These are phyloP conservation scores for Nannochloropsis salina DNA, from an alignment of 108 stramenopile species.

Conservation along the genomic window DNA sequence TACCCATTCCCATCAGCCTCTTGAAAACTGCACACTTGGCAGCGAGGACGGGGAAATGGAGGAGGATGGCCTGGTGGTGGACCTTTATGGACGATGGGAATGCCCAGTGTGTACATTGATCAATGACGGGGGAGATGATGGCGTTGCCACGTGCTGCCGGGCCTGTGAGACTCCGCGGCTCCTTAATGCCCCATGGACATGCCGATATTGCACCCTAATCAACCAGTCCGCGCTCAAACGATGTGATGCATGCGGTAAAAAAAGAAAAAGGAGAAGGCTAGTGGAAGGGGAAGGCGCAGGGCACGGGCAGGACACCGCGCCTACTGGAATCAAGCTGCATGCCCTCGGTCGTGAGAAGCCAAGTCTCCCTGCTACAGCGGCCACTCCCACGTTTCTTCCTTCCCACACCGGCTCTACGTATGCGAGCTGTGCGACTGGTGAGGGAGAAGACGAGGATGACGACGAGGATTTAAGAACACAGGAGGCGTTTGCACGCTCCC, in stretches of 20 bases:
- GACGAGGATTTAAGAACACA: not conserved
- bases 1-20: too few relatives aligned
- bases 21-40: too few relatives aligned
- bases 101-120: slow-evolving; percentile 1
- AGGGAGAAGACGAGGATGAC: not conserved
- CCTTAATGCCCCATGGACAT: not conserved
- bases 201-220: not conserved
- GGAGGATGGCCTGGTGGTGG: too few relatives aligned
- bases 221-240: not conserved
- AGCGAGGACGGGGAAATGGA: too few relatives aligned
- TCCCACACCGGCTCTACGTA: not conserved
- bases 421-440: not conserved
- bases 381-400: not conserved
- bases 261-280: not conserved
- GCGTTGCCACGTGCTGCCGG: not conserved
- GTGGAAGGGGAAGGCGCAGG: too few relatives aligned
- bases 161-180: not conserved
- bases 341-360: too few relatives aligned
- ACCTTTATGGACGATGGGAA: not conserved
- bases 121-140: not conserved
- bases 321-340: too few relatives aligned
- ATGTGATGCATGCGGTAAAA: not conserved
- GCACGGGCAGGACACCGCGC: too few relatives aligned
- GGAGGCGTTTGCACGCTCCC: not conserved
- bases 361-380: too few relatives aligned